These are phyloP conservation scores for Globisporangium orthogonon DNA, from an alignment of 352 stramenopile species.

Conservation along the genomic window DNA sequence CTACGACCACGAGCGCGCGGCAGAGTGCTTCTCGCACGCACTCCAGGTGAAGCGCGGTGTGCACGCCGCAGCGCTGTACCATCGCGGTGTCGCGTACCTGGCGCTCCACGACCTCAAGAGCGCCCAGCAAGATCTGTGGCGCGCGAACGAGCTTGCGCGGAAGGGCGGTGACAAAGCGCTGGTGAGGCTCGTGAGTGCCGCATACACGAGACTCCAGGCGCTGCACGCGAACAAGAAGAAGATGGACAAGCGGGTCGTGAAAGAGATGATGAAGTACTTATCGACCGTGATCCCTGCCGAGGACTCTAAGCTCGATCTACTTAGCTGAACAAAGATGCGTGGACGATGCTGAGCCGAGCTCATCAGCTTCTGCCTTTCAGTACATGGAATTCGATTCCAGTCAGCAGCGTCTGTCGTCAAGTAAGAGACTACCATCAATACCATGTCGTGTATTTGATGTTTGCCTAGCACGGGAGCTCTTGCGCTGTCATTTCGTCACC, in stretches of 20 bases:
- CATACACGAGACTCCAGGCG: conserved; percentile 70
- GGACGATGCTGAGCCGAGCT: too few species aligned
- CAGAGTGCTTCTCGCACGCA: conserved; percentile 55
- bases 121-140: conserved; percentile 62
- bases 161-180: conserved; percentile 28
- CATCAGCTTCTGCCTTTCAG: too few species aligned
- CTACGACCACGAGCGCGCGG: conserved; percentile 40
- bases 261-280: conserved; percentile 79
- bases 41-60: conserved; percentile 33
- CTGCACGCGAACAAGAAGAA: conserved; percentile 75
- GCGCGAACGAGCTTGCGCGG: conserved; percentile 51
- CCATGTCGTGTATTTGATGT: too few species aligned
- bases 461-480: too few species aligned
- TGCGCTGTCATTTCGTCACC: too few species aligned
- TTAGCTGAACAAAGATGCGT: too few species aligned
- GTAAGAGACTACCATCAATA: too few species aligned
- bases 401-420: too few species aligned
- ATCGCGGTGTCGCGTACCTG: conserved; percentile 58
- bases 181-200: conserved; percentile 39
- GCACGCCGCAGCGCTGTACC: conserved; percentile 64
- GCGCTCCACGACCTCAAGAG: conserved; percentile 51
- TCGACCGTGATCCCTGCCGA: conserved; percentile 32
- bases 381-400: too few species aligned
- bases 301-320: too few species aligned
- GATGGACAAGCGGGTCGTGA: conserved; percentile 75